Conservation (phyloP, 345 rosid species). For the Toxicodendron radicans region DNA sequence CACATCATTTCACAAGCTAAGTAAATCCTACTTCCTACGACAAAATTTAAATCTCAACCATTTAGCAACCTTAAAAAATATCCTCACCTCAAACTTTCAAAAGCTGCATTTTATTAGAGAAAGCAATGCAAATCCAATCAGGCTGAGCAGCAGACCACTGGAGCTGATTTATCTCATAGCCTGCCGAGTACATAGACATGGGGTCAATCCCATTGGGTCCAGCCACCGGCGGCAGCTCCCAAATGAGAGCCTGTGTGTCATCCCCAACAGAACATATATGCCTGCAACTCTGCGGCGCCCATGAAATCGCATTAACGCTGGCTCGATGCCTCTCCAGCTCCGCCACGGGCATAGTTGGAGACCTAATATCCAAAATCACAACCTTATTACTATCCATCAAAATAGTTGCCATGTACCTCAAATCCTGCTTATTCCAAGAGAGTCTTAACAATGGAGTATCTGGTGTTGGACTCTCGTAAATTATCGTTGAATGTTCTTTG, state of each 20-base stretch:
- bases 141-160: constrained; percentile 87
- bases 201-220: constrained; percentile 97
- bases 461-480: constrained; percentile 78
- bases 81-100: constrained; percentile 67
- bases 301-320: constrained; percentile 70
- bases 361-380: constrained; percentile 73
- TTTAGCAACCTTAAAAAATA: not conserved
- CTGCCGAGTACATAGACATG: constrained; percentile 77
- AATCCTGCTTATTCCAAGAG: constrained; percentile 87
- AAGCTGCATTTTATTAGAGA: constrained; percentile 83
- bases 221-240: constrained; percentile 94
- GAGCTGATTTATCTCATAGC: constrained; percentile 85
- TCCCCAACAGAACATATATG: constrained; percentile 92
- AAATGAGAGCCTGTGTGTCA: constrained; percentile 77
- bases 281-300: constrained; percentile 81
- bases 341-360: constrained; percentile 70
- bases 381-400: constrained; percentile 81
- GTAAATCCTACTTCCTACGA: too few species aligned
- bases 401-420: constrained; percentile 79
- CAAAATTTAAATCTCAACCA: too few species aligned
- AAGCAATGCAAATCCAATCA: constrained; percentile 92
- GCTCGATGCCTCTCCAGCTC: constrained; percentile 72
- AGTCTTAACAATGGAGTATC: constrained; percentile 70
- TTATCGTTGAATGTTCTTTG: constrained; percentile 75
- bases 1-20: not conserved